Conservation (phyloP, 805 yeast species). For the Jamesozyma spencerorum region DNA sequence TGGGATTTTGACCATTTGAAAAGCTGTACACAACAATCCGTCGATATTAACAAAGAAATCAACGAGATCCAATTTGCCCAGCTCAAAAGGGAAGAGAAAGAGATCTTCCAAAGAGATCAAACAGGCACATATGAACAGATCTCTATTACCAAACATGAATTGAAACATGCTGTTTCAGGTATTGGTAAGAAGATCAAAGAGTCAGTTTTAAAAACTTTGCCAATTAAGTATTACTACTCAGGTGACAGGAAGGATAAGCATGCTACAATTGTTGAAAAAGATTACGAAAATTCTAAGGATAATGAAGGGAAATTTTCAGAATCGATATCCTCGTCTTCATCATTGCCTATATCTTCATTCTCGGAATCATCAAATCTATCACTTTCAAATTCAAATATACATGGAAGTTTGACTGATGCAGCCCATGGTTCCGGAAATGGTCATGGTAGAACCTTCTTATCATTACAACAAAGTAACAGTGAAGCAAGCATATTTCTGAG, state of each 20-base stretch:
- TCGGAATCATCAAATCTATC: neutral
- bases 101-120: constrained; percentile 21
- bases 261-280: neutral
- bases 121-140: constrained; percentile 35
- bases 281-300: neutral
- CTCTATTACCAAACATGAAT: constrained; percentile 56
- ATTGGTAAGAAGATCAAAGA: constrained; percentile 55
- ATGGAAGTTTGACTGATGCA: too few relatives aligned
- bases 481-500: constrained; percentile 17
- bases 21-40: constrained; percentile 9
- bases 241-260: neutral
- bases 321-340: neutral
- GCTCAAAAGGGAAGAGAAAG: constrained; percentile 13
- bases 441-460: too few relatives aligned
- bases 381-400: neutral
- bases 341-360: neutral
- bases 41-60: constrained; percentile 6
- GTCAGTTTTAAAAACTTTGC: constrained; percentile 11
- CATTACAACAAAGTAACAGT: constrained; percentile 2
- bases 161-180: constrained; percentile 74
- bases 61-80: too few relatives aligned
- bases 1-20: constrained; percentile 31
- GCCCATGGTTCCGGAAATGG: too few relatives aligned
- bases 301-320: neutral
- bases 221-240: constrained; percentile 4